Conservation (phyloP, 768 basidiomycete species). For the Ramaria sp. region DNA sequence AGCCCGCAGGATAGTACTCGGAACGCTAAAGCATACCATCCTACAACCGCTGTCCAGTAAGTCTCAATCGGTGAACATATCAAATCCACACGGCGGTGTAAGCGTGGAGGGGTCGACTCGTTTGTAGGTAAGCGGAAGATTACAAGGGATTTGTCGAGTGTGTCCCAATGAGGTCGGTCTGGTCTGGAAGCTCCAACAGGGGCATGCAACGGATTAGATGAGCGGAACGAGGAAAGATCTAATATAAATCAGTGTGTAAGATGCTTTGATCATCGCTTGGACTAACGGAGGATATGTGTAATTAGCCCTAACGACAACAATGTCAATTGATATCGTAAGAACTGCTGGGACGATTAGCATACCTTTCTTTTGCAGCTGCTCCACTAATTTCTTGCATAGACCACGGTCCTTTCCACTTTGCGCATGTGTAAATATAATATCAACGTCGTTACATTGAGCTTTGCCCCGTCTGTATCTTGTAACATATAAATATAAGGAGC, state of each 20-base stretch:
- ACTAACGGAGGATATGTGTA: slow-evolving; percentile 78
- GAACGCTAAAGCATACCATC: slow-evolving; percentile 46
- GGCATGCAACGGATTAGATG: slow-evolving; percentile 40
- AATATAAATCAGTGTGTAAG: not conserved
- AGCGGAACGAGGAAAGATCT: slow-evolving; percentile 56
- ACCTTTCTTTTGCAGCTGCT: slow-evolving; percentile 48
- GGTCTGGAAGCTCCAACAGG: slow-evolving; percentile 10
- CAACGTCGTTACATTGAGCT: slow-evolving; percentile 70
- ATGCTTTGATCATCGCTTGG: not conserved
- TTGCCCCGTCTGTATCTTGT: slow-evolving; percentile 80
- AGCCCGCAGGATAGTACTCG: not conserved
- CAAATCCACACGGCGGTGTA: slow-evolving; percentile 69
- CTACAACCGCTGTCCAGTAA: slow-evolving; percentile 84
- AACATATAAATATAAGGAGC: not conserved
- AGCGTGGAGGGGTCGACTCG: slow-evolving; percentile 20
- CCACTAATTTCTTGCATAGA: slow-evolving; percentile 50
- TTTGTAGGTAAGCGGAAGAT: slow-evolving; percentile 55
- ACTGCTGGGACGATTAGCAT: slow-evolving; percentile 11
- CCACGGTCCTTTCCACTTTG: slow-evolving; percentile 44
- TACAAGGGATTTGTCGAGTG: slow-evolving; percentile 76
- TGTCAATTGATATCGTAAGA: not conserved
- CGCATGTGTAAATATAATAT: slow-evolving; percentile 78
- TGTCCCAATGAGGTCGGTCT: slow-evolving; percentile 47
- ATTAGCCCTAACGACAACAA: slow-evolving; percentile 50
- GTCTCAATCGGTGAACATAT: slow-evolving; percentile 68